Conservation (phyloP, 73 alveolate genomes). For the Tetrahymena borealis region DNA sequence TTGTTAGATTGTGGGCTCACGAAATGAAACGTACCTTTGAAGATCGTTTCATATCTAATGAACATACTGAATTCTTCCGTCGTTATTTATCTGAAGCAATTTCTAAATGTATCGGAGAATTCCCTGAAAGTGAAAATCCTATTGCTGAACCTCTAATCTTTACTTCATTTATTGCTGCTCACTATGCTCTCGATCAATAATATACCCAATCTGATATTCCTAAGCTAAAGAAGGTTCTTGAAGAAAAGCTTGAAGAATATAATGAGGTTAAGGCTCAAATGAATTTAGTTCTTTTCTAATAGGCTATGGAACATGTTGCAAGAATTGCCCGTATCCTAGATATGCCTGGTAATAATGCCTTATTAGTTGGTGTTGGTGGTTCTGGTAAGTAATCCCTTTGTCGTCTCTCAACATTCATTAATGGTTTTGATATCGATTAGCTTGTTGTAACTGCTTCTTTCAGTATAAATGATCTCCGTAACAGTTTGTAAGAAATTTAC, state of each 20-base stretch:
- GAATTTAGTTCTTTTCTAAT: constrained; percentile 97
- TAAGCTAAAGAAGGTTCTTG: constrained; percentile 83
- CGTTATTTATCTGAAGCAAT: constrained; percentile 37
- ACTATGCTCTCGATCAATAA: constrained; percentile 50
- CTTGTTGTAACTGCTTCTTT: constrained; percentile 94
- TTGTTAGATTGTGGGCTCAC: constrained; percentile 97
- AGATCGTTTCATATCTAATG: constrained; percentile 92
- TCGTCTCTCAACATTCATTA: constrained; percentile 92
- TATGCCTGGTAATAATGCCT: constrained; percentile 97
- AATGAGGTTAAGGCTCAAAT: constrained; percentile 92
- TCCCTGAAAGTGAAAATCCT: constrained; percentile 66
- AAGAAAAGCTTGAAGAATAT: constrained; percentile 89
- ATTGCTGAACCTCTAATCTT: constrained; percentile 71
- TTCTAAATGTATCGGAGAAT: constrained; percentile 24
- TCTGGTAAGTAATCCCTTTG: constrained; percentile 98
- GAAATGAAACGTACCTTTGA: constrained; percentile 96
- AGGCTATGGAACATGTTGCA: constrained; percentile 96
- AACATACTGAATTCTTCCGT: constrained; percentile 78
- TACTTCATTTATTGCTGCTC: constrained; percentile 86
- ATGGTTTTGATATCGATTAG: constrained; percentile 88
- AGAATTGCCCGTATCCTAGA: constrained; percentile 97
- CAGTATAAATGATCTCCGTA: constrained; percentile 75
- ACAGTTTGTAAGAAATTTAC: constrained; percentile 86
- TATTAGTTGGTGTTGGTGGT: constrained; percentile 99
- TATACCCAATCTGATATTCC: constrained; percentile 31